These are phyloP conservation scores for Nakazawaea populi DNA, from an alignment of 805 yeast species.

Conservation along the genomic window DNA sequence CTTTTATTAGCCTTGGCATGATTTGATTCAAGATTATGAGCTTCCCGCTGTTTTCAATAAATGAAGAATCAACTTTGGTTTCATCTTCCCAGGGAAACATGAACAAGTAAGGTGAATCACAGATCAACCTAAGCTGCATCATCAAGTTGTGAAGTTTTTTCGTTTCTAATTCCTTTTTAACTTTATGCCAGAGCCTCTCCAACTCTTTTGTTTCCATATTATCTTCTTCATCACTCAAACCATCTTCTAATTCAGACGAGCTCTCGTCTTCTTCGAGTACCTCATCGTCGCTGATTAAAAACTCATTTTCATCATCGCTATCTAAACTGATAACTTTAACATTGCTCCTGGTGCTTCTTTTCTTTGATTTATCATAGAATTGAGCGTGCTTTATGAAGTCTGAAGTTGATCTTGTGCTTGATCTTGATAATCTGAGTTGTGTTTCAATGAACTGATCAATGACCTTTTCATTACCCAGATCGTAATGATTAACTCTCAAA, in stretches of 20 bases:
- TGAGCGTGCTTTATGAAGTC: not conserved
- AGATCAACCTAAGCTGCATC: slow-evolving; percentile 81
- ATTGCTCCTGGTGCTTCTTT: slow-evolving; percentile 6
- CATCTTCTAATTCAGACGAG: not conserved
- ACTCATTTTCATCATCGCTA: slow-evolving; percentile 12
- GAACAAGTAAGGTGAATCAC: slow-evolving; percentile 81
- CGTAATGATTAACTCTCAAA: slow-evolving; percentile 32
- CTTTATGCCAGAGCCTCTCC: slow-evolving; percentile 20
- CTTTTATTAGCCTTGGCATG: slow-evolving; percentile 38
- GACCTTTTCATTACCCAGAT: slow-evolving; percentile 14
- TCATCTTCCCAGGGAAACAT: slow-evolving; percentile 70
- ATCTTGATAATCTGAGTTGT: slow-evolving; percentile 13
- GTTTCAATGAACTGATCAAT: slow-evolving; percentile 38
- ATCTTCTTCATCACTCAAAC: not conserved
- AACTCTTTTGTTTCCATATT: slow-evolving; percentile 5
- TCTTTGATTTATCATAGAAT: not conserved
- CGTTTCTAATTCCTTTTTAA: slow-evolving; percentile 35
- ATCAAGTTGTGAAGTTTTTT: slow-evolving; percentile 60
- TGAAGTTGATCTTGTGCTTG: not conserved
- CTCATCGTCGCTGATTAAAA: slow-evolving; percentile 9
- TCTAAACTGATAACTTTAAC: not conserved
- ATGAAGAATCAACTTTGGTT: slow-evolving; percentile 26
- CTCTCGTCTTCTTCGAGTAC: slow-evolving; percentile 11
- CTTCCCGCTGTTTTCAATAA: slow-evolving; percentile 65
- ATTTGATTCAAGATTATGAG: slow-evolving; percentile 64